These are phyloP conservation scores for Escovopsis sp. DNA, from an alignment of 2,329 filamentous ascomycete species.

Conservation along the genomic window DNA sequence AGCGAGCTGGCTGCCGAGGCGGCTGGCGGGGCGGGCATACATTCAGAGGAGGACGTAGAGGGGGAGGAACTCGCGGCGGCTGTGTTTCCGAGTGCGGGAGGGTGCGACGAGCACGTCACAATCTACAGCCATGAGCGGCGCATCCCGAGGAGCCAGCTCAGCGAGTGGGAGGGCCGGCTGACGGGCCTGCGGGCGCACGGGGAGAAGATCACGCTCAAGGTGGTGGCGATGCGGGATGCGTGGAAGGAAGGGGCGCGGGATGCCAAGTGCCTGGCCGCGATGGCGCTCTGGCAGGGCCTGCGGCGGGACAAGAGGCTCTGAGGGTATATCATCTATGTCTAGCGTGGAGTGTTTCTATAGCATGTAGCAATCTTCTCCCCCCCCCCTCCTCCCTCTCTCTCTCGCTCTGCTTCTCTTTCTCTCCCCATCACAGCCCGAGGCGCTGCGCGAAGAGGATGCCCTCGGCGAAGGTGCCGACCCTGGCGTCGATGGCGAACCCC, in stretches of 20 bases:
- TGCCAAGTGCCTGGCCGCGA: constrained; percentile 43
- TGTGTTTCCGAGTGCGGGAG: constrained; percentile 44
- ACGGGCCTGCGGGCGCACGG: constrained; percentile 43
- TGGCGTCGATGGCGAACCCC: constrained; percentile 66
- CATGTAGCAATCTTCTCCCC: no score
- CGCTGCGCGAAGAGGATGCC: constrained; percentile 59
- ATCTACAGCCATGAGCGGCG: constrained; percentile 42
- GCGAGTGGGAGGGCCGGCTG: constrained; percentile 40
- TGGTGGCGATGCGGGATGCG: constrained; percentile 40
- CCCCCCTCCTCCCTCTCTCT: no score
- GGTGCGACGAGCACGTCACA: constrained; percentile 45
- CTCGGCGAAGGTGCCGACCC: constrained; percentile 64
- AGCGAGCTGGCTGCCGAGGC: constrained; percentile 32
- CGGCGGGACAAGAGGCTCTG: constrained; percentile 30
- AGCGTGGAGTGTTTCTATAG: not conserved
- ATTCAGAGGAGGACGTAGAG: no score
- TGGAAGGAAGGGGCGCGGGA: constrained; percentile 45
- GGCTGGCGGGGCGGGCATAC: no score
- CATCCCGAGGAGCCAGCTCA: constrained; percentile 33
- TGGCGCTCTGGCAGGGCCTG: constrained; percentile 44
- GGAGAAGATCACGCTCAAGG: constrained; percentile 47
- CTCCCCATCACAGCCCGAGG: constrained; percentile 25
- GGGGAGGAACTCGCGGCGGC: constrained; percentile 27
- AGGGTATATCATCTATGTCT: not conserved
- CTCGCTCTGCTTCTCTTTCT: not conserved